Conservation (phyloP, 2,329 filamentous ascomycete species). For the Microdochium bolleyi region DNA sequence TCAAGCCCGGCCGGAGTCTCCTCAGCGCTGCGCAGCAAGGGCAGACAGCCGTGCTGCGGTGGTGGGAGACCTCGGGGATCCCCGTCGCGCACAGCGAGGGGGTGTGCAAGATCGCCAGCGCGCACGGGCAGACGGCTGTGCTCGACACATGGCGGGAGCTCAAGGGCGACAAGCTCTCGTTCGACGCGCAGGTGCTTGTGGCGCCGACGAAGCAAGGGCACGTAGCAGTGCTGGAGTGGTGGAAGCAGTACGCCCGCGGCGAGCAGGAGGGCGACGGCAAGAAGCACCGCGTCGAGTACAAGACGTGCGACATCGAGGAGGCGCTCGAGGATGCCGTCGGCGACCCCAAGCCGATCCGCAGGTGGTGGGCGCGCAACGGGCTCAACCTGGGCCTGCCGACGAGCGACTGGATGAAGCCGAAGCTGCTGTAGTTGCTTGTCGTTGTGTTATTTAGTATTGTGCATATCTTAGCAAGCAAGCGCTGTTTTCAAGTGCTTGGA, state of each 20-base stretch:
- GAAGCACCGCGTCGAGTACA: conserved; percentile 77
- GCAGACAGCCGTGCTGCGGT: conserved; percentile 67
- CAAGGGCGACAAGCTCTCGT: conserved; percentile 64
- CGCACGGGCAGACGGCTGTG: conserved; percentile 76
- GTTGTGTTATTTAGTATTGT: too few relatives aligned
- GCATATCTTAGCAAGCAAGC: background rate
- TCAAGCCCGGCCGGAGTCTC: conserved; percentile 80
- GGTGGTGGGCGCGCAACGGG: conserved; percentile 85
- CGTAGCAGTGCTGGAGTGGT: conserved; percentile 83
- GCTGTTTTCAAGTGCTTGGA: background rate
- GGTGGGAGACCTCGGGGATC: conserved; percentile 82
- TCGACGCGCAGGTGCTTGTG: conserved; percentile 76
- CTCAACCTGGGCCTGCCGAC: conserved; percentile 75
- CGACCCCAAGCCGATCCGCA: conserved; percentile 63
- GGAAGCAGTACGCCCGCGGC: conserved; percentile 61
- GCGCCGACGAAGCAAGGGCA: conserved; percentile 84
- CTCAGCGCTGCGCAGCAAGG: conserved; percentile 79
- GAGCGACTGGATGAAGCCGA: conserved; percentile 75
- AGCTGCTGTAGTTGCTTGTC: conserved; percentile 44
- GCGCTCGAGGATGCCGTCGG: conserved; percentile 80
- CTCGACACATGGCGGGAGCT: conserved; percentile 75
- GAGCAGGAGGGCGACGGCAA: conserved; percentile 42
- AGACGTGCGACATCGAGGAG: conserved; percentile 92
- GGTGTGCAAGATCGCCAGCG: conserved; percentile 76
- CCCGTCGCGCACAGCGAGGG: conserved; percentile 72